A percentile compares a stretch with the other conserved stretches of the same genome.
Conservation (phyloP, 805 yeast species). For the Teunomyces atbi region DNA sequence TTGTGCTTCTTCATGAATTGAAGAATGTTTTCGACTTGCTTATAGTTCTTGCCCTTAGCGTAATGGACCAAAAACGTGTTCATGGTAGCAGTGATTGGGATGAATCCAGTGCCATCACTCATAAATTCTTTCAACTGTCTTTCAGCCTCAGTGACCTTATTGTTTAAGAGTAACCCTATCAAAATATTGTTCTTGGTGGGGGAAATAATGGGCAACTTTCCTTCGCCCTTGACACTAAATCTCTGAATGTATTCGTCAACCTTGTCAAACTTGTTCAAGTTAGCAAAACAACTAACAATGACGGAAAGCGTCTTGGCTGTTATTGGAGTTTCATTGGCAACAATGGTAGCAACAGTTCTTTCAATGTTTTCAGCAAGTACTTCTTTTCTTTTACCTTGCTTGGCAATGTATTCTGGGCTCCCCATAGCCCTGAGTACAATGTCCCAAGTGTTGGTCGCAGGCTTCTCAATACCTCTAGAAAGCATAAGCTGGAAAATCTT, state of each 20-base stretch:
- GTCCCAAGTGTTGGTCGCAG: conserved; percentile 58
- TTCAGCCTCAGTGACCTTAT: conserved; percentile 46
- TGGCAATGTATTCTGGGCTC: conserved; percentile 27
- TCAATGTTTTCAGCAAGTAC: conserved; percentile 21
- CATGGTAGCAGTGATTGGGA: conserved; percentile 49
- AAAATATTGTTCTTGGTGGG: conserved; percentile 45
- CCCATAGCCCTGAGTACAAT: conserved; percentile 52
- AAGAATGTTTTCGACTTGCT: conserved; percentile 49
- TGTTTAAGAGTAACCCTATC: conserved; percentile 42
- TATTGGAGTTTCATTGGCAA: conserved; percentile 27
- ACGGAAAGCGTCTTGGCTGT: conserved; percentile 49
- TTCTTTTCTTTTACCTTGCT: conserved; percentile 25
- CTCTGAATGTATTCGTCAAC: conserved; percentile 40
- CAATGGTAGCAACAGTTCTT: conserved; percentile 29
- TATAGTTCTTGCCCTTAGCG: conserved; percentile 38
- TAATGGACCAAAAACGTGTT: conserved; percentile 50
- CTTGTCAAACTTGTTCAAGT: conserved; percentile 38
- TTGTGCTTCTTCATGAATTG: conserved; percentile 40
- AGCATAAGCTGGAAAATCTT: conserved; percentile 52
- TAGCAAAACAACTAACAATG: conserved; percentile 45
- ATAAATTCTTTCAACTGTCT: conserved; percentile 36
- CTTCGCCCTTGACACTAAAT: conserved; percentile 19
- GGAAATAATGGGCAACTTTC: conserved; percentile 30
- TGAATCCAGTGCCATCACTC: conserved; percentile 28
- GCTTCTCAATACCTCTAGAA: conserved; percentile 31